Base-by-base conservation (phyloP, 2,329 filamentous ascomycete species). In the Davidsoniella australis region DNA sequence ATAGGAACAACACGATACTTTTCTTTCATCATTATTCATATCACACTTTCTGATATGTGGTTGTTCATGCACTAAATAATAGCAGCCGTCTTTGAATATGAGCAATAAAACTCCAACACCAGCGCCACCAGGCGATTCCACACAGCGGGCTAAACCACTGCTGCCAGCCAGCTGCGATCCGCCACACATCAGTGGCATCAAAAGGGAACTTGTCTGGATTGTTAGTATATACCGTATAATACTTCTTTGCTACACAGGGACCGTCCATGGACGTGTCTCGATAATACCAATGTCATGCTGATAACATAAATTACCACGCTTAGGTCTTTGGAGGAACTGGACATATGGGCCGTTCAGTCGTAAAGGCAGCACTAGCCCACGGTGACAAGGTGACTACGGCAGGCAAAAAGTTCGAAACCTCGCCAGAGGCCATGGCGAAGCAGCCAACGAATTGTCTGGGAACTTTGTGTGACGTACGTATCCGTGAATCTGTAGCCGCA, bases 321-420 rank as follows among this genome's bases (percentile, higher is more conserved):
- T 53, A 87, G 85, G 71, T 96, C 49, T 98, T 95, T 64, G 91
- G 91, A 45, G 88, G 86, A 45, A 95, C 88, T n/a, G 91, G 91
- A 50, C 91, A 98, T 59, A 94, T 96, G 72, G 91, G 91, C 52
- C 81, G 86, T 47, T 93, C 85, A 6, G 76, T 96, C 17, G 85
- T 89, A 53, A 89, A 91, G 59, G 78, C 76, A 49, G 86, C 84
- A 14, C 72, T 96, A 18, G 71, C 76, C 14, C 82, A 86, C 57
- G 82, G 82, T 57, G 91, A 98, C 61, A 72, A 80, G 46, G 89
- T 95, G 51, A 80, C 81, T 2, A 86, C 86, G 5, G 88, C 95
- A 8, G 91, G 91, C 7, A 80, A 85, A 55, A 80, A 80, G 12
- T 78, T 83, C 58, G 84, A 94, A 65, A 85, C 85, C 52, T 80